Conservation (phyloP, 805 yeast species). For the Pichia deserticola region DNA sequence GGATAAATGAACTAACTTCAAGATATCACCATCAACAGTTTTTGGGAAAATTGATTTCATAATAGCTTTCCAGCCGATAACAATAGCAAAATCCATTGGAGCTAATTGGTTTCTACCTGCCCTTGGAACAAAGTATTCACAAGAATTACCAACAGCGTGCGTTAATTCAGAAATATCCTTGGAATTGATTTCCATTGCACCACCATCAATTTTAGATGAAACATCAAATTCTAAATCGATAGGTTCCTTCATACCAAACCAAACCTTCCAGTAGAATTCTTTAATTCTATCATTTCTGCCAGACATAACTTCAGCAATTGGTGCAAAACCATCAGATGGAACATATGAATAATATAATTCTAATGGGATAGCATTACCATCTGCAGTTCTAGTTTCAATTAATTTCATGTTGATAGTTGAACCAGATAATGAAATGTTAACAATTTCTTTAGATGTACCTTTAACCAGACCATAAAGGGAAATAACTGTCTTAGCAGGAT, state of each 20-base stretch:
- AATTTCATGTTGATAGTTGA: conserved; percentile 59
- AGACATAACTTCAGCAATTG: conserved; percentile 82
- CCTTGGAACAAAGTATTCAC: conserved; percentile 91
- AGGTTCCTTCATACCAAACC: conserved; percentile 67
- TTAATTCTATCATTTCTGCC: conserved; percentile 91
- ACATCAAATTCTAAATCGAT: conserved; percentile 70
- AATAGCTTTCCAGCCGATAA: conserved; percentile 96
- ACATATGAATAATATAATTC: conserved; percentile 71
- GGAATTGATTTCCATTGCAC: conserved; percentile 57
- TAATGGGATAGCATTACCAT: conserved; percentile 64
- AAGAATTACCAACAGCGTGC: conserved; percentile 93
- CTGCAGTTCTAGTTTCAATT: conserved; percentile 85
- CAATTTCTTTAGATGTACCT: conserved; percentile 62
- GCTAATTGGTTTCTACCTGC: conserved; percentile 79
- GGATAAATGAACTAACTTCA: conserved; percentile 89
- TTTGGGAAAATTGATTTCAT: conserved; percentile 97
- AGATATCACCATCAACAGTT: conserved; percentile 91
- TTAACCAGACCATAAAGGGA: conserved; percentile 63
- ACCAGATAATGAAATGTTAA: conserved; percentile 47
- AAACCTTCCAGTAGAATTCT: conserved; percentile 93
- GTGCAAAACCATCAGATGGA: conserved; percentile 90
- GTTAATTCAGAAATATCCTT: conserved; percentile 85
- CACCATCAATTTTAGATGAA: conserved; percentile 63
- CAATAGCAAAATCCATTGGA: conserved; percentile 99
- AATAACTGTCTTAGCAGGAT: conserved; percentile 49